Percentiles rank a stretch among this genome's conserved stretches.
Evolutionary conservation across 2,329 filamentous ascomycete genomes (phyloP).

Genomic region (Bisporella sp.): DNA sequence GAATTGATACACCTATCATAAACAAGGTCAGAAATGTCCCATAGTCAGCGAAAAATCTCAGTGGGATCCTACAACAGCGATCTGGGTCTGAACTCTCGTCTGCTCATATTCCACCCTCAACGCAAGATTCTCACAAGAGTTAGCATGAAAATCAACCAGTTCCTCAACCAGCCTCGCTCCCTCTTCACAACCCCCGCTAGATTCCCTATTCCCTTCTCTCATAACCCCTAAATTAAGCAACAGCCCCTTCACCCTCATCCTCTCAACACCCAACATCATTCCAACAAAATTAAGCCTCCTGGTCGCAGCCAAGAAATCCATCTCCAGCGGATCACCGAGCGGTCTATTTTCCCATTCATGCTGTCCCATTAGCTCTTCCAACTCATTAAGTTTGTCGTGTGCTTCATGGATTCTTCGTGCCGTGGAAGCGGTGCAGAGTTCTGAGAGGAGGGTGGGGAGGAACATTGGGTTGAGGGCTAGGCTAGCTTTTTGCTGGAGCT

Average conservation of each 20-base stretch:
- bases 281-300: slow-evolving; percentile 1
- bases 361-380: slow-evolving; percentile 3
- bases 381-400: background rate
- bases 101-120: background rate
- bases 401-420: background rate
- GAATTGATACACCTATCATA: background rate
- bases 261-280: background rate
- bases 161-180: background rate
- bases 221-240: background rate
- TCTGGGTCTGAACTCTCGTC: background rate
- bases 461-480: background rate
- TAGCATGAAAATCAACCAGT: background rate
- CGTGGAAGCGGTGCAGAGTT: background rate
- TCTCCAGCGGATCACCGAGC: background rate
- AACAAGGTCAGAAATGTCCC: background rate
- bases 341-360: background rate
- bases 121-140: background rate
- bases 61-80: background rate
- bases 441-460: background rate
- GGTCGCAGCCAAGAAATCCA: slow-evolving; percentile 3
- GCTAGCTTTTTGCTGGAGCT: background rate
- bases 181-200: background rate
- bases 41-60: background rate
- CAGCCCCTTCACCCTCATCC: background rate
- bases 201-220: background rate